phyloP scores from a whole-genome alignment of 306 rosid species.

The Phaseolus lunatus region DNA sequence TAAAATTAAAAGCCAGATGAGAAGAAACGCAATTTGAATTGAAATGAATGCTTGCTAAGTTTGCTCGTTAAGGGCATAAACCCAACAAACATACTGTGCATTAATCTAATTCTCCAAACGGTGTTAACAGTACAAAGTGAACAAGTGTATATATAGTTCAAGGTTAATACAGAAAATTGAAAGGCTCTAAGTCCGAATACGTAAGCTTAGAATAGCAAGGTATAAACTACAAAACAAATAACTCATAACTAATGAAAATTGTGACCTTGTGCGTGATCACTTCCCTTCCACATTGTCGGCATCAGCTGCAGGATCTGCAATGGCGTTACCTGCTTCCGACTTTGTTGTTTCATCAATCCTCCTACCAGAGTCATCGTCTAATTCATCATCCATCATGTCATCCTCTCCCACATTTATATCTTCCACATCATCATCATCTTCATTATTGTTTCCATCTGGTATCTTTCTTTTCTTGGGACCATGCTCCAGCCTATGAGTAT shows the following conservation, averaged over 20 bases:
- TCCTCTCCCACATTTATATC: conserved; percentile 92
- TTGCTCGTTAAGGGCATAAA: conserved; percentile 39
- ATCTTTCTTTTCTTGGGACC: conserved; percentile 96
- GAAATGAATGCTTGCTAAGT: conserved; percentile 1
- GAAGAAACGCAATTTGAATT: conserved; percentile 10
- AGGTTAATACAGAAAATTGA: conserved; percentile 41
- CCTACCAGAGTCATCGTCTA: conserved; percentile 73
- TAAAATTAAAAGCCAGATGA: not conserved
- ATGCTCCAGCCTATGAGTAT: conserved; percentile 96
- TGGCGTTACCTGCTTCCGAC: conserved; percentile 53
- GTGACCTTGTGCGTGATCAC: conserved; percentile 32
- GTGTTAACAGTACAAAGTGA: conserved; percentile 12
- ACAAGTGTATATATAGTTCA: not conserved
- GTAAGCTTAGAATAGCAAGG: conserved; percentile 38
- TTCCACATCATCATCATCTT: conserved; percentile 91
- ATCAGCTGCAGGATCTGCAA: conserved; percentile 53
- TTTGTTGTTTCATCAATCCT: conserved; percentile 72
- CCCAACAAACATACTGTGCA: conserved; percentile 17
- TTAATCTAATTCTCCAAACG: conserved; percentile 31
- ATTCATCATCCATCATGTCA: conserved; percentile 90
- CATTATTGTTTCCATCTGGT: conserved; percentile 77
- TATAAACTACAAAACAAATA: conserved; percentile 38
- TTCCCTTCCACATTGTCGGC: conserved; percentile 53
- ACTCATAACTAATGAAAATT: conserved; percentile 25
- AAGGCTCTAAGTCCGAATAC: conserved; percentile 19